These are phyloP conservation scores for Chrysoporthe deuterocubensis DNA, from an alignment of 2,329 filamentous ascomycete genomes.

Conservation along the genomic window DNA sequence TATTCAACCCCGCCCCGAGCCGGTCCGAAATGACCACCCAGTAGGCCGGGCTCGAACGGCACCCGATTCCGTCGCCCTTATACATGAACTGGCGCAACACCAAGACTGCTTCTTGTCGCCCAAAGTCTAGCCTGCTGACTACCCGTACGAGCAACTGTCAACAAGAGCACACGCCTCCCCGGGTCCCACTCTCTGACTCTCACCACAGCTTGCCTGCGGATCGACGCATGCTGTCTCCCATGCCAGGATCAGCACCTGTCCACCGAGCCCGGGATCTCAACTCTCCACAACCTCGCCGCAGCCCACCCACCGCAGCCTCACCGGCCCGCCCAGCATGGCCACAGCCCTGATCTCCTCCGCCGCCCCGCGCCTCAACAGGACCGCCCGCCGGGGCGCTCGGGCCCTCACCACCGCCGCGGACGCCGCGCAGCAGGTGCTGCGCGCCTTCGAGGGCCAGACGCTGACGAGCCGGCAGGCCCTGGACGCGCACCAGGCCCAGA, in stretches of 20 bases:
- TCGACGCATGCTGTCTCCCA: not conserved
- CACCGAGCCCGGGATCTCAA: not conserved
- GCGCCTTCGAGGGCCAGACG: conserved; percentile 36
- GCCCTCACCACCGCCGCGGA: conserved; percentile 28
- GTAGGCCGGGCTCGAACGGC: not conserved
- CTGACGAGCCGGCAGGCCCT: conserved; percentile 50
- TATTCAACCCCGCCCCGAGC: conserved; percentile 13
- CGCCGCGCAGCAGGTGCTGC: conserved; percentile 37
- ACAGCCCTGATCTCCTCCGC: not conserved
- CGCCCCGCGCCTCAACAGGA: conserved; percentile 6
- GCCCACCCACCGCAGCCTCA: not conserved
- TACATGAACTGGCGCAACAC: not conserved
- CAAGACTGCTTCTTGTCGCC: not conserved
- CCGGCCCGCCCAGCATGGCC: conserved; percentile 5
- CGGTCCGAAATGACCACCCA: not conserved
- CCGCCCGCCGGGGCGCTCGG: not conserved
- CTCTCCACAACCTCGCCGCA: not conserved
- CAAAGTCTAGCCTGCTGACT: not conserved
- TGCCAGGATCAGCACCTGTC: not conserved
- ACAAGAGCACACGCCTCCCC: too few relatives aligned
- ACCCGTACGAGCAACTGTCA: not conserved
- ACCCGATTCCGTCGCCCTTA: not conserved
- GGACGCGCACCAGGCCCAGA: conserved; percentile 67
- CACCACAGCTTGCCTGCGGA: not conserved
- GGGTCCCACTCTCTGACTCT: too few relatives aligned